Percentiles rank a stretch among this genome's conserved stretches.
These are phyloP conservation scores for Lunularia cruciata DNA, from an alignment of 225 moss, liverwort and hornwort species.

Conservation along the genomic window DNA sequence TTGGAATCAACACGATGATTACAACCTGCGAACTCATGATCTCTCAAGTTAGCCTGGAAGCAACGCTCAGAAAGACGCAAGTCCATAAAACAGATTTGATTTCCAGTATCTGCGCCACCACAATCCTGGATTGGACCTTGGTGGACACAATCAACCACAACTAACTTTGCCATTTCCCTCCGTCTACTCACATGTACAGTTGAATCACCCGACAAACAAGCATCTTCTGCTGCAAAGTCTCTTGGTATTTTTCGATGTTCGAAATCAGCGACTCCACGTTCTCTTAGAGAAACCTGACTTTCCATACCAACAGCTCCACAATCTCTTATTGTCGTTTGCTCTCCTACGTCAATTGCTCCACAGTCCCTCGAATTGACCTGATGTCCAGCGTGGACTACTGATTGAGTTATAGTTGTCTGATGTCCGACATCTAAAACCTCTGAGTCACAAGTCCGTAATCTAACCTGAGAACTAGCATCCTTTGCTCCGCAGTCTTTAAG, in stretches of 20 bases:
- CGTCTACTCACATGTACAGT: too few species aligned
- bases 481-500: constrained; percentile 8
- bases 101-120: too few species aligned
- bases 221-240: too few species aligned
- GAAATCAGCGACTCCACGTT: too few species aligned
- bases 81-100: too few species aligned
- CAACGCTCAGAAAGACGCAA: too few species aligned
- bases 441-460: constrained; percentile 3
- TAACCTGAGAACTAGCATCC: constrained; percentile 1
- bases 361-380: constrained; percentile 18
- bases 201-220: too few species aligned
- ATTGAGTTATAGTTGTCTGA: background rate
- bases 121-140: too few species aligned
- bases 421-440: constrained; percentile 20
- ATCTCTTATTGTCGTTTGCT: background rate
- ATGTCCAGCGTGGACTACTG: constrained; percentile 7
- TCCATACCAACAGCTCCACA: background rate
- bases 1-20: constrained; percentile 6
- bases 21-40: constrained; percentile 11
- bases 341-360: constrained; percentile 11
- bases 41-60: constrained; percentile 18
- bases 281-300: too few species aligned
- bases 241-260: too few species aligned
- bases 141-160: too few species aligned
- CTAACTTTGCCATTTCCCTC: too few species aligned